These are phyloP conservation scores for Hansfordia pulvinata DNA, from an alignment of 2,329 filamentous ascomycete species.

Conservation along the genomic window DNA sequence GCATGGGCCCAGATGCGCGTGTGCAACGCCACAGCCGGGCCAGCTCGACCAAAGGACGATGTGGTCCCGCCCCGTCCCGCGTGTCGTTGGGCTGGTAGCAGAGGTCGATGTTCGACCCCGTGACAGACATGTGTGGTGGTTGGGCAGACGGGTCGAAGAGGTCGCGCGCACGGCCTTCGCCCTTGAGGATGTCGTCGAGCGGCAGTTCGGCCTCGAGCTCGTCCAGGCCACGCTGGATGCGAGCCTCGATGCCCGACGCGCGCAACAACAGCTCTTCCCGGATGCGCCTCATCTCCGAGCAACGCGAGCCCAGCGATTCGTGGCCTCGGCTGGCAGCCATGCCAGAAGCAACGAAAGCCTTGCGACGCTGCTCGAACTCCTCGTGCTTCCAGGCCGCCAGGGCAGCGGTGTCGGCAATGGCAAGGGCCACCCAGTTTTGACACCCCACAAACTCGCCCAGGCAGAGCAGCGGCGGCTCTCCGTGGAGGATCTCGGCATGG, in stretches of 20 bases:
- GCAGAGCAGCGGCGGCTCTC: slow-evolving; percentile 20
- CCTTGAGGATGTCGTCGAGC: too few relatives aligned
- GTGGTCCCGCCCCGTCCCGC: too few relatives aligned
- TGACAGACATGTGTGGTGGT: slow-evolving; percentile 6
- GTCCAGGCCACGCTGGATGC: slow-evolving; percentile 5
- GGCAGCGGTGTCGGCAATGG: slow-evolving; percentile 37
- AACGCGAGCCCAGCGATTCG: too few relatives aligned
- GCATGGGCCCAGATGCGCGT: slow-evolving; percentile 15
- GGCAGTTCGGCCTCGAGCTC: slow-evolving; percentile 4
- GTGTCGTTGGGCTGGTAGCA: slow-evolving; percentile 3
- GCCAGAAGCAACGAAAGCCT: too few relatives aligned
- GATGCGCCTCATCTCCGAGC: too few relatives aligned
- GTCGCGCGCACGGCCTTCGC: too few relatives aligned
- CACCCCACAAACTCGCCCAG: slow-evolving; percentile 40
- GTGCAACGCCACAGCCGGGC: slow-evolving; percentile 7
- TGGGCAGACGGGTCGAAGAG: slow-evolving; percentile 6
- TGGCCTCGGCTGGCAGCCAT: too few relatives aligned
- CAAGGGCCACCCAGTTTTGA: slow-evolving; percentile 40
- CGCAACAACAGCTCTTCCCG: slow-evolving; percentile 10
- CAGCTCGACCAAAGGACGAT: too few relatives aligned
- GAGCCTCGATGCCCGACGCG: slow-evolving; percentile 6
- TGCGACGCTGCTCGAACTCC: too few relatives aligned
- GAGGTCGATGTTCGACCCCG: slow-evolving; percentile 6
- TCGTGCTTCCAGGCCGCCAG: slow-evolving; percentile 42
- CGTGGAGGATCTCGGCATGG: slow-evolving; percentile 22